Percentiles rank a stretch among this genome's conserved stretches.
phyloP scores from a whole-genome alignment of 441 rosid genomes.

The Biscutella auriculata region DNA sequence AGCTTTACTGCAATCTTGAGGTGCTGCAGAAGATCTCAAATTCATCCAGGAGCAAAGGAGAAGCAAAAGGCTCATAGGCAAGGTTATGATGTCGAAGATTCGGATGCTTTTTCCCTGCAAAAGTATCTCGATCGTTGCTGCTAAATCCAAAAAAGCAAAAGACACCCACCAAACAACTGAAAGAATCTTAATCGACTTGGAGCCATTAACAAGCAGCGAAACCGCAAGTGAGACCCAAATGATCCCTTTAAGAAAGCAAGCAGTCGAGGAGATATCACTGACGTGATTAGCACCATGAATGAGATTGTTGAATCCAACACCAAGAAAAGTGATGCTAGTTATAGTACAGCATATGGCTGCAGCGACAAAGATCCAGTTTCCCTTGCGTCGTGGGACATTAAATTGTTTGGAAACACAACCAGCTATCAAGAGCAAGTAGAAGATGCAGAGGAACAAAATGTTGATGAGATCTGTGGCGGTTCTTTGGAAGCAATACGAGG shows the following conservation, averaged over 20 bases:
- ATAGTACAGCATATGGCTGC: slow-evolving; percentile 38
- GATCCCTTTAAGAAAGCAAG: slow-evolving; percentile 39
- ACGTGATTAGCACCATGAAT: slow-evolving; percentile 3
- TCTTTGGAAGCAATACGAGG: slow-evolving; percentile 47
- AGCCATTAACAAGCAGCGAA: slow-evolving; percentile 38
- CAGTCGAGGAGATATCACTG: slow-evolving; percentile 20
- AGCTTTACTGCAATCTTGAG: slow-evolving; percentile 14
- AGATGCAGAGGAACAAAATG: slow-evolving; percentile 40
- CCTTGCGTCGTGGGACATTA: slow-evolving; percentile 9
- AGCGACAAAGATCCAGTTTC: slow-evolving; percentile 28
- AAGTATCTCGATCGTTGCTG: slow-evolving; percentile 30
- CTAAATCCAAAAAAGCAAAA: slow-evolving; percentile 36
- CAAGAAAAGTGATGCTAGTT: slow-evolving; percentile 28
- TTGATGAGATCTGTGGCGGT: slow-evolving; percentile 39
- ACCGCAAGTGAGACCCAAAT: slow-evolving; percentile 49
- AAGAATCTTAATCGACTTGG: slow-evolving; percentile 29
- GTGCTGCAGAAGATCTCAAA: slow-evolving; percentile 10
- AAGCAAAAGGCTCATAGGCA: slow-evolving; percentile 40
- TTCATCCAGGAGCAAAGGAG: slow-evolving; percentile 43
- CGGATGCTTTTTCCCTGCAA: slow-evolving; percentile 21
- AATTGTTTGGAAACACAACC: slow-evolving; percentile 21
- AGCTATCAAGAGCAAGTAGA: slow-evolving; percentile 38
- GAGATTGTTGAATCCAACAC: slow-evolving; percentile 33
- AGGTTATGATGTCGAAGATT: slow-evolving; percentile 31
- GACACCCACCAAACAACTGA: slow-evolving; percentile 56